Evolutionary conservation across 2,329 filamentous ascomycete genomes (phyloP), one percentile per base, ranked within the genome.

Genomic region (Drechslerella dactyloides): DNA sequence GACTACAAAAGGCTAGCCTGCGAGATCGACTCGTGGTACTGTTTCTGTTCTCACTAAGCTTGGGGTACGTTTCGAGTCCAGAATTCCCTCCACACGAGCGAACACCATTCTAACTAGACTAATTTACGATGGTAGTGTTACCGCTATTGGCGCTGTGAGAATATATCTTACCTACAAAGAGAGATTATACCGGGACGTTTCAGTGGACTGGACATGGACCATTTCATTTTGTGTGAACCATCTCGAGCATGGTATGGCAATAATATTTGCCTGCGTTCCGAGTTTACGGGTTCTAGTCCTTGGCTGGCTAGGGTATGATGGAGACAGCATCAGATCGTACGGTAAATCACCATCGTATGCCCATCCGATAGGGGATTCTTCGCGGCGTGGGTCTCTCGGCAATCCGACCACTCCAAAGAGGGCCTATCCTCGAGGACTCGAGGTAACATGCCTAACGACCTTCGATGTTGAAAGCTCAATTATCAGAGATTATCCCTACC

Each of bases 111-210:
- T 48, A 23, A 54, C 42, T 62, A 44, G 55, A 27, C 1, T 10
- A 44, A 5, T 15, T 8, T 52, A 13, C 7, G 50, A 52, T 48
- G 21, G 54, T 50, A 72, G 68, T 27, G 68, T 72, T n/a, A 61
- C 68, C 10, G 60, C 68, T 13, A 72, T 72, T 21, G 68, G 68
- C 30, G 68, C 68, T 19, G 68, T 72, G n/a, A 65, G 68, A 44
- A 72, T 72, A n/a, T 72, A 72, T 33, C 24, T 72, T n/a, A 72
- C 68, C 15, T 72, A 72, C n/a, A 72, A 61, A 23, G 68, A 72
- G 21, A 40, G 68, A 35, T 30, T 72, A 10, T 72, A 72, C 23
- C 44, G 60, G 13, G 48, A 65, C 13, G 40, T 56, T 11, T 55
- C 53, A 17, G 55, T 72, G 7, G 68, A 72, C 40, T 72, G 68